These are phyloP conservation scores for Ampelocalamus luodianensis DNA, from an alignment of 176 grass and related monocot species.

Conservation along the genomic window DNA sequence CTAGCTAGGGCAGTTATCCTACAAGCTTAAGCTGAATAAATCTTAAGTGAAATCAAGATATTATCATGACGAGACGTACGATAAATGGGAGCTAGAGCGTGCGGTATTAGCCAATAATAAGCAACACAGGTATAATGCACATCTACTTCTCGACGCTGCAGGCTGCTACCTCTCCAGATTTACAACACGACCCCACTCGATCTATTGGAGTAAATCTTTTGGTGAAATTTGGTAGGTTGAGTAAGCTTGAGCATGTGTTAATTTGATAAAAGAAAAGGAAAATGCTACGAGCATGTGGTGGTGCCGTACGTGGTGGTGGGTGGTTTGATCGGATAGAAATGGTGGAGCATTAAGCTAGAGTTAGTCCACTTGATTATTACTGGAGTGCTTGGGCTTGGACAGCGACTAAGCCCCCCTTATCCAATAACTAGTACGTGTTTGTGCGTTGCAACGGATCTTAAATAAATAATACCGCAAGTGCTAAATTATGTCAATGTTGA, in stretches of 20 bases:
- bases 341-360: conserved; percentile 28
- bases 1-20: neutral
- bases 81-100: neutral
- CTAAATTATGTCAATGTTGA: too few relatives aligned
- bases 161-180: neutral
- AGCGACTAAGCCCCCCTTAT: conserved; percentile 17
- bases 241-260: neutral
- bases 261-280: neutral
- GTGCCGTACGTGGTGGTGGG: conserved; percentile 8
- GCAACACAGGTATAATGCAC: neutral
- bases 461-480: too few relatives aligned
- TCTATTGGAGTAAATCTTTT: neutral
- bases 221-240: neutral
- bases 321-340: conserved; percentile 19
- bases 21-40: neutral
- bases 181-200: neutral
- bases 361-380: conserved; percentile 16
- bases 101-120: too few relatives aligned
- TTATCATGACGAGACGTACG: neutral
- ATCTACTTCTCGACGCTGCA: neutral
- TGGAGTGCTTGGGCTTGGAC: conserved; percentile 30
- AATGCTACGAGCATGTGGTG: neutral
- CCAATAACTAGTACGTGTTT: neutral
- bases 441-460: too few relatives aligned
- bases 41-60: neutral